phyloP scores from a whole-genome alignment of 2,329 filamentous ascomycete species.

The Hymenoscyphus salicellus region DNA sequence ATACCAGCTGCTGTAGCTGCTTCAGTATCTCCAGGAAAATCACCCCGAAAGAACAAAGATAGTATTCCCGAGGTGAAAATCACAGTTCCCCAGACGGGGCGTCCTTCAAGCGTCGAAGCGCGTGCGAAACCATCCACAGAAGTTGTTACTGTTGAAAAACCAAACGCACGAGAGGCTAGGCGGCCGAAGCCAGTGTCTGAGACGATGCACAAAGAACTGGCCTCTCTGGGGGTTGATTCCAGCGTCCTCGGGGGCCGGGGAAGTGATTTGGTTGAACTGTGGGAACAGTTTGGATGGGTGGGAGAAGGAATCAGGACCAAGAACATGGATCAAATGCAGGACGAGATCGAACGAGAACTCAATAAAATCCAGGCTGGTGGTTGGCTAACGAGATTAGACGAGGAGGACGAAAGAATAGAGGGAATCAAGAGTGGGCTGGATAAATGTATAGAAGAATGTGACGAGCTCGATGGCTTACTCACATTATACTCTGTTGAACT shows the following conservation, averaged over 20 bases:
- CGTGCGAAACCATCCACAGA: constrained; percentile 38
- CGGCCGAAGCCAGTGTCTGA: constrained; percentile 34
- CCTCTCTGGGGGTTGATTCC: constrained; percentile 68
- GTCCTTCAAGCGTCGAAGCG: constrained; percentile 39
- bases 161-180: constrained; percentile 31
- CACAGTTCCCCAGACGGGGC: constrained; percentile 46
- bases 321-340: constrained; percentile 75
- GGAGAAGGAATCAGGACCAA: constrained; percentile 71
- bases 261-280: constrained; percentile 74
- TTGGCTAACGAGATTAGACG: constrained; percentile 79
- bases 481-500: constrained; percentile 94
- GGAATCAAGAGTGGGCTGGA: constrained; percentile 85
- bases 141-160: constrained; percentile 31
- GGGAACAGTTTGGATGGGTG: constrained; percentile 87
- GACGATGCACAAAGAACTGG: constrained; percentile 36
- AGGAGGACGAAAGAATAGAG: constrained; percentile 86
- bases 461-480: constrained; percentile 89
- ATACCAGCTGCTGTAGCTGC: constrained; percentile 29
- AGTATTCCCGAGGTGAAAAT: constrained; percentile 58
- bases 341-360: constrained; percentile 81
- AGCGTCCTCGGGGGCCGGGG: constrained; percentile 72
- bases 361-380: constrained; percentile 88
- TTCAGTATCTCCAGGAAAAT: constrained; percentile 7
- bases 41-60: constrained; percentile 21
- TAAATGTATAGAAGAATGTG: constrained; percentile 87